phyloP scores from a whole-genome alignment of 164 flowering plant species.

The Euptelea pleiosperma region DNA sequence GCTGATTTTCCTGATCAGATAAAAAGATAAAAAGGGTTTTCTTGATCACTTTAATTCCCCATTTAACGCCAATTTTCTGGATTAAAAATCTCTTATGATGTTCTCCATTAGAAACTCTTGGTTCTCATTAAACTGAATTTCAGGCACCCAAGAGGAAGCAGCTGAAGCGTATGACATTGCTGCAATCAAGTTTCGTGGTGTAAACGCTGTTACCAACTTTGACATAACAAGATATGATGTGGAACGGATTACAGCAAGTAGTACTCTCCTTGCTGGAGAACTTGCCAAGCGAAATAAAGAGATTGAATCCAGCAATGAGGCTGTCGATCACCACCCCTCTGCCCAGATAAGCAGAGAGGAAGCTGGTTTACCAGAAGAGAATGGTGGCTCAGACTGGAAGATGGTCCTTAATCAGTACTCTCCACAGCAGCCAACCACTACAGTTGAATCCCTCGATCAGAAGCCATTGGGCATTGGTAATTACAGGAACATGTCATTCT shows the following conservation, averaged over 20 bases:
- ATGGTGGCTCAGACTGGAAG: conserved; percentile 40
- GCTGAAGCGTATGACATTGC: conserved; percentile 81
- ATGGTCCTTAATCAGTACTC: conserved; percentile 35
- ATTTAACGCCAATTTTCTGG: not conserved
- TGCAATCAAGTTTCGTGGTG: conserved; percentile 76
- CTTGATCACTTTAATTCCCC: too few species aligned
- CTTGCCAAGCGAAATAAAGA: conserved; percentile 46
- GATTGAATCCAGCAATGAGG: conserved; percentile 13
- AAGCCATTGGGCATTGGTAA: conserved; percentile 17
- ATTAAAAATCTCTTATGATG: too few species aligned
- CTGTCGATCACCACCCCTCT: conserved; percentile 8
- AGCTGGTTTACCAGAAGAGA: conserved; percentile 18
- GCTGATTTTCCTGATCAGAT: conserved; percentile 14
- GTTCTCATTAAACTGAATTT: not conserved
- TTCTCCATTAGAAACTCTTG: conserved; percentile 2
- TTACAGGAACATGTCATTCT: conserved; percentile 26
- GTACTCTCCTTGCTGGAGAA: conserved; percentile 58
- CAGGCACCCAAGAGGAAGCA: conserved; percentile 82
- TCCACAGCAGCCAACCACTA: conserved; percentile 16
- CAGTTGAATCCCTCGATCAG: conserved; percentile 32
- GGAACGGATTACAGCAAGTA: conserved; percentile 55
- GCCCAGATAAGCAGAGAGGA: conserved; percentile 23
- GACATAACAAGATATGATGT: conserved; percentile 62
- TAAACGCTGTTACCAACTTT: conserved; percentile 70
- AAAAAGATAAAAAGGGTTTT: conserved; percentile 5